Base-by-base conservation (phyloP, 1,139 yeast genomes). In the Taphrina communis region DNA sequence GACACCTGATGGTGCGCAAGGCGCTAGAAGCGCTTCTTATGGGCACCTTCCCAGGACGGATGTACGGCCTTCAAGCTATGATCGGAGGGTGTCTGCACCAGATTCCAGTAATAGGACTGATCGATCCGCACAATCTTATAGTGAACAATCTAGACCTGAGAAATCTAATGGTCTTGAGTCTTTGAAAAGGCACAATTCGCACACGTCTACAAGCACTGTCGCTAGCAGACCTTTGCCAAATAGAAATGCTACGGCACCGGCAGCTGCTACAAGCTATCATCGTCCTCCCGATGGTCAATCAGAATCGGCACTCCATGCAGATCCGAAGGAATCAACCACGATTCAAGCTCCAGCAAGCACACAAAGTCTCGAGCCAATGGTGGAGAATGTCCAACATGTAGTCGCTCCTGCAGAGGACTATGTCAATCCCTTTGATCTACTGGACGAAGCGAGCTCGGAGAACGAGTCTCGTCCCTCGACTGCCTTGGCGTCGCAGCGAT, bases 351-450 rank as follows among this genome's bases (percentile, higher is more conserved):
- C 35, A 36, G 31, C 46, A 14, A 19, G 31, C 6, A 31, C 46
- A 2, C 35, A 1, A 38, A 36, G 46, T 25, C 21, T 1, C 14
- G 53, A 58, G 39, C n/a, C 39, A 2, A 21, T 6, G 11, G 48
- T 1, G 19, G n/a, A 21, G 9, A 35, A 50, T 2, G n/a, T 11
- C 8, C 12, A 31, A 9, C 11, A 2, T 50, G 53, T 36, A 8
- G 9, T 21, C 14, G 42, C 21, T 7, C 25, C 41, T 8, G 7
- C 62, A 11, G 62, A 58, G 42, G 62, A 44, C 8, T 63, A 63
- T 46, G 56, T 63, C 39, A 63, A 63, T 46, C 67, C 67, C 19
- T 63, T 63, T 19, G 67, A 63, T 36, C 55, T 56, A 2, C 35
- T 46, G 67, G 67, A 63, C 31, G 62, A 58, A 4, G 42, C 53